Percentiles rank a stretch among this genome's conserved stretches.
Conservation (phyloP, 2,329 filamentous ascomycete species). For the Beauveria asiatica region DNA sequence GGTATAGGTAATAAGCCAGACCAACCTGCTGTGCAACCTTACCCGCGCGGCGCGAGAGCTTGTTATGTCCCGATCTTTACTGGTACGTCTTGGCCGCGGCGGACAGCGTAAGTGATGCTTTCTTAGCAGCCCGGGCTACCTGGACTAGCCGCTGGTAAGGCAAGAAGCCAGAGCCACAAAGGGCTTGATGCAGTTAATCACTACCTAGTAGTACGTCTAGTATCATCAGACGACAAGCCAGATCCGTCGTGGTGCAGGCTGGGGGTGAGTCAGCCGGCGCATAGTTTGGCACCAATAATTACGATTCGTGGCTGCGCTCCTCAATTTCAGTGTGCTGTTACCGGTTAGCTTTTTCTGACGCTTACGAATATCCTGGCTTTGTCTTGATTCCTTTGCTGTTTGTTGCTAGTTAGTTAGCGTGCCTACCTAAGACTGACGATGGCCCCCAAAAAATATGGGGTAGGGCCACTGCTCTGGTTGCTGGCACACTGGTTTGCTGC, state of each 20-base stretch:
- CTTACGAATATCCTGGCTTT: not conserved
- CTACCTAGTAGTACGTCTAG: not conserved
- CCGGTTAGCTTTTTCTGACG: not conserved
- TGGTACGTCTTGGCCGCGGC: too few relatives aligned
- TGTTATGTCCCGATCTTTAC: too few relatives aligned
- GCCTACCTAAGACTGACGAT: not conserved
- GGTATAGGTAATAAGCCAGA: not conserved
- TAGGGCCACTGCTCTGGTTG: not conserved
- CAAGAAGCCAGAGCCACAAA: not conserved
- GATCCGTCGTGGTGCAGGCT: not conserved
- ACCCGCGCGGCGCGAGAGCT: not conserved
- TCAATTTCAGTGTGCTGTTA: not conserved
- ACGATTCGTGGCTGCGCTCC: not conserved
- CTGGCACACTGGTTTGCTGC: not conserved
- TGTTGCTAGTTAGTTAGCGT: too few relatives aligned
- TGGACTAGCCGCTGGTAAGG: too few relatives aligned
- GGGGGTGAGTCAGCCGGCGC: not conserved
- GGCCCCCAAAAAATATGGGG: conserved; percentile 5
- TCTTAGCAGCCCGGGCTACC: too few relatives aligned
- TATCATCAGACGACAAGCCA: not conserved
- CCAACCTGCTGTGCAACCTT: not conserved
- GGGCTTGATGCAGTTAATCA: not conserved
- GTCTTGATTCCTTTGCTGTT: not conserved
- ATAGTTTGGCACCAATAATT: not conserved
- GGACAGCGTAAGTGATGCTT: too few relatives aligned